Base-by-base conservation (phyloP, 306 rosid genomes). In the Fagus crenata region DNA sequence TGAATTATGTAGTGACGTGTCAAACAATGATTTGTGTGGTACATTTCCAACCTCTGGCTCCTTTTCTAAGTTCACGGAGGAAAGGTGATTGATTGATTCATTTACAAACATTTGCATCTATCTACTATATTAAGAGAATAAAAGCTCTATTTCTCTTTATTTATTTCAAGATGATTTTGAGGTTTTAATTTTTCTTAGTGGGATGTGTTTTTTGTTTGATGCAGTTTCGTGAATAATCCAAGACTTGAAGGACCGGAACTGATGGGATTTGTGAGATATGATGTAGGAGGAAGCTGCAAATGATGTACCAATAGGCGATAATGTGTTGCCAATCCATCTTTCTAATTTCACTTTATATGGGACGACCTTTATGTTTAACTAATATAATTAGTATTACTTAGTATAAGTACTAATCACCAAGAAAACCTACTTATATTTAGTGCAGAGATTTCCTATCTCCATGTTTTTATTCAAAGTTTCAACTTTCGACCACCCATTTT, bases 181-280 rank as follows among this genome's bases (percentile, higher is more conserved):
- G 35, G 17, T 58, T 58, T 59, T 28, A 28, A 22, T 9, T 31
- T 53, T 53, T 53, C 22, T 53, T 15, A 15, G 1, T 0, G 67
- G 13, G 18, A 2, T 69, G 67, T 11, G 35, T 49, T 67, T 71
- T 53, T 69, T 74, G 64, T 75, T 69, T n/a, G 58, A 69, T 64
- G 89, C 85, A 93, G 98, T 88, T 93, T 93, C 89, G 89, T 77
- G 86, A 88, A 89, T 77, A 93, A 93, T 69, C 90, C 97, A 42
- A 87, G 92, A 83, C 72, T 93, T 53, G 85, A 90, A 80, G 97
- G 98, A 63, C 98, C 98, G 51, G 91, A 91, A 76, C 86, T 93
- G 69, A 86, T 93, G 97, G 98, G 98, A 49, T 93, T 91, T 75
- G 98, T 93, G 78, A 88, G 97, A 83, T 93, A 93, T 60, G 93